Base-by-base conservation (phyloP, 257 asterid species). In the Solanum tarapatanum region DNA sequence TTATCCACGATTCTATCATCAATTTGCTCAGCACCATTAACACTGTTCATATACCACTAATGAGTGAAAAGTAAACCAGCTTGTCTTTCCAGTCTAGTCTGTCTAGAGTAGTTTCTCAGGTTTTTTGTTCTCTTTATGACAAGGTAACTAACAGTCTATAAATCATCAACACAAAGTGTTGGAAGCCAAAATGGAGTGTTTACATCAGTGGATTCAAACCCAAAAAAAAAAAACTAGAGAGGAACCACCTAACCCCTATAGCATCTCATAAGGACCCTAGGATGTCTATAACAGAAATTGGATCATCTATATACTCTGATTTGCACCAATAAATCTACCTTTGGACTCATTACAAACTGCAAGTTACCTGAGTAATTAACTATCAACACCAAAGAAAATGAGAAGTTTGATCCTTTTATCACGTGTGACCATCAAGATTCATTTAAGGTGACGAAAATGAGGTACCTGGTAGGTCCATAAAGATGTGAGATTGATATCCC, bases 391-490 rank as follows among this genome's bases (percentile, higher is more conserved):
- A 55, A 55, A 55, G n/a, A 55, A 19, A 55, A 39, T 64, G 5
- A 68, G 28, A 64, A 28, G 28, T 39, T 68, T 68, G 39, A 24
- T 39, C 19, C 26, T 84, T 33, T 68, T 66, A 30, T 32, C 66
- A 68, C 11, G 12, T 39, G 87, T 41, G 76, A 85, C 26, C 82
- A 26, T 41, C 68, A 68, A 36, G 41, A 4, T 37, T 82, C 76
- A 72, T 68, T 85, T 35, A 24, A 45, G 24, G 13, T 39, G 82
- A 36, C 8, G 39, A 62, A 83, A 58, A 32, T 43, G 60, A 77
- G 66, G 35, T 88, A 95, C 98, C 99, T 96, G 98, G 89, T 95
- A 96, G 85, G 97, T 93, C 98, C 98, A 95, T 37, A 41, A 45
- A 64, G 89, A 91, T 87, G 89, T 94, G 88, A 95, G 93, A 91